These are phyloP conservation scores for Datura wrightii DNA, from an alignment of 257 asterid genomes.

Conservation along the genomic window DNA sequence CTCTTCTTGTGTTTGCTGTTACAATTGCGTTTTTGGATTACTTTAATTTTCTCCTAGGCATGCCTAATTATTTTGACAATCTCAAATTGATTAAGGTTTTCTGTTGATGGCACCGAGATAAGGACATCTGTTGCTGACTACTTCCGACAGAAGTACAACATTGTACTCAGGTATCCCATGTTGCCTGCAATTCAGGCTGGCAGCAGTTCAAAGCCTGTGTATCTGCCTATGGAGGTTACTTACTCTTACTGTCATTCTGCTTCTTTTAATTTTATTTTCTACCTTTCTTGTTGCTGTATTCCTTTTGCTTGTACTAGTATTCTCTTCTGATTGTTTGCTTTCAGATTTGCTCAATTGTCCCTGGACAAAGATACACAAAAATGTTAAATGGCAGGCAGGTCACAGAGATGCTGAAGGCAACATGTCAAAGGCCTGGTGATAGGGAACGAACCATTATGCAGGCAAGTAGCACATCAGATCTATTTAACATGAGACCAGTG, in stretches of 20 bases:
- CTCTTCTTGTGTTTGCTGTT: not conserved
- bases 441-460: conserved; percentile 46
- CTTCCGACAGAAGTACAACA: conserved; percentile 53
- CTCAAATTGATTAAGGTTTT: conserved; percentile 52
- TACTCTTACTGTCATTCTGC: not conserved
- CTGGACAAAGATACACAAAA: conserved; percentile 63
- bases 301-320: not conserved
- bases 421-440: conserved; percentile 64
- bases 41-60: not conserved
- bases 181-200: conserved; percentile 81
- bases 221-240: conserved; percentile 87
- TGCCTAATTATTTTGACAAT: not conserved
- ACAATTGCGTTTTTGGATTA: not conserved
- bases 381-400: conserved; percentile 73
- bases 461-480: conserved; percentile 37
- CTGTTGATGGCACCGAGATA: conserved; percentile 49
- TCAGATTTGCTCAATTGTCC: conserved; percentile 63
- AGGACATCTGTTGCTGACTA: conserved; percentile 53
- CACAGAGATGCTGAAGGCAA: conserved; percentile 62
- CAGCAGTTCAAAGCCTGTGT: conserved; percentile 55
- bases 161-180: conserved; percentile 40
- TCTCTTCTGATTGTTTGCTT: not conserved
- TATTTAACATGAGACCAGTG: not conserved
- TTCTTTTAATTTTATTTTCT: not conserved
- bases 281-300: not conserved